phyloP scores from a whole-genome alignment of 805 yeast genomes.

The Saccharomycopsis olivae region DNA sequence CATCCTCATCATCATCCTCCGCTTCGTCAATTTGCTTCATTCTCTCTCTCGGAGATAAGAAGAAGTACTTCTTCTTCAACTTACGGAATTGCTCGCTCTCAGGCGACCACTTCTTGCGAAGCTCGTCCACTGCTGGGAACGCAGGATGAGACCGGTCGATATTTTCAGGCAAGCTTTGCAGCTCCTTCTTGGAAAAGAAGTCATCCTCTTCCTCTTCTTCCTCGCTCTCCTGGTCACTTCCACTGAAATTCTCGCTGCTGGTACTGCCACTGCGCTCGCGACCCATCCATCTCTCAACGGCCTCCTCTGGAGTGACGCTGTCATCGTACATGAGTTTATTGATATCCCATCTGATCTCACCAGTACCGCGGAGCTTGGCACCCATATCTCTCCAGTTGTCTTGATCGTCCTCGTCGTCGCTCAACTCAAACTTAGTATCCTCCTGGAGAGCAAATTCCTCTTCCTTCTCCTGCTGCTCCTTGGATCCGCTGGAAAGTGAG shows the following conservation, averaged over 20 bases:
- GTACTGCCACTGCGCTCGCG: too few relatives aligned
- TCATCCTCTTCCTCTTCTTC: conserved; percentile 13
- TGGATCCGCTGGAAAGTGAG: conserved; percentile 34
- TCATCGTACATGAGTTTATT: conserved; percentile 72
- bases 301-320: conserved; percentile 66
- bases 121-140: conserved; percentile 6
- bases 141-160: conserved; percentile 9
- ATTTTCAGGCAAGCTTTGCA: conserved; percentile 1
- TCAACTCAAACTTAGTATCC: conserved; percentile 38
- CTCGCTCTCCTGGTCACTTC: conserved; percentile 12
- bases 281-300: conserved; percentile 26
- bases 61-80: conserved; percentile 20
- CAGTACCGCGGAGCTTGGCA: conserved; percentile 43
- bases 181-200: conserved; percentile 16
- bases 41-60: conserved; percentile 18
- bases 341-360: conserved; percentile 62
- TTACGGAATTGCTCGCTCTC: conserved; percentile 23
- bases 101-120: conserved; percentile 12
- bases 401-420: conserved; percentile 29
- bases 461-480: conserved; percentile 27
- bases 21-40: conserved; percentile 22
- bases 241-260: conserved; percentile 15
- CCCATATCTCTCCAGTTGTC: conserved; percentile 35
- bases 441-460: conserved; percentile 38
- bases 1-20: conserved; percentile 27